Evolutionary conservation across 352 stramenopile species (phyloP), one percentile per base, ranked within the genome.

Genomic region (Phytophthora sp.): DNA sequence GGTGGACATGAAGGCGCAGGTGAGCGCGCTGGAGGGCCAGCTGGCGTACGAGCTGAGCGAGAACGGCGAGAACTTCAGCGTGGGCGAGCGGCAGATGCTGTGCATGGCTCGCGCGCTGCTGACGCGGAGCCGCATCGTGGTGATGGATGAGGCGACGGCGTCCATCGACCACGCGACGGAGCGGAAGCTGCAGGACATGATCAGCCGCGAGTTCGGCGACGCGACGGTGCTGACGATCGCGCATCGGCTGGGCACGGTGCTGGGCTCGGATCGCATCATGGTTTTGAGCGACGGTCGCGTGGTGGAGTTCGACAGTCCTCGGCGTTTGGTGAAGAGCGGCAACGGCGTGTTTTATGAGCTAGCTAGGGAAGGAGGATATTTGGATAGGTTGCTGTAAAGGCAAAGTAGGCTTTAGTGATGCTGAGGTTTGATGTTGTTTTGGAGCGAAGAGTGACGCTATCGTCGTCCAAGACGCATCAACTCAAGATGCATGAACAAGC

Each of bases 141-240:
- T 98, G 4, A 94, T 98, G 74, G 96, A 99, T 59, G 96, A 98
- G 74, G 94, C 94, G 3, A 62, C 43, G 15, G 42, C 53, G 21
- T 54, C 42, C 20, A 54, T 54, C 21, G 53, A 62, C 34, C 31
- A 54, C 31, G 43, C 53, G 26, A 54, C 32, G 32, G 89, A 97
- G 72, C 48, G 62, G 17, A 69, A 74, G 24, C 89, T 92, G 50
- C 77, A 83, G 62, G 18, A 41, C 27, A 58, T 58, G 27, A 59
- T 54, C 48, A 59, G 43, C 32, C 39, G 27, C 31, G 89, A 97
- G 30, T 98, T 98, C 72, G 41, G 50, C 6, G 75, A 89, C 30
- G 80, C 82, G 11, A 98, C 94, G 15, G 79, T 97, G 15, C 62
- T 98, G 8, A 98, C 94, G 2, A 97, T 98, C 60, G 94, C 95